Conservation (phyloP, 2,329 filamentous ascomycete species). For the Elsinoe arachidis region DNA sequence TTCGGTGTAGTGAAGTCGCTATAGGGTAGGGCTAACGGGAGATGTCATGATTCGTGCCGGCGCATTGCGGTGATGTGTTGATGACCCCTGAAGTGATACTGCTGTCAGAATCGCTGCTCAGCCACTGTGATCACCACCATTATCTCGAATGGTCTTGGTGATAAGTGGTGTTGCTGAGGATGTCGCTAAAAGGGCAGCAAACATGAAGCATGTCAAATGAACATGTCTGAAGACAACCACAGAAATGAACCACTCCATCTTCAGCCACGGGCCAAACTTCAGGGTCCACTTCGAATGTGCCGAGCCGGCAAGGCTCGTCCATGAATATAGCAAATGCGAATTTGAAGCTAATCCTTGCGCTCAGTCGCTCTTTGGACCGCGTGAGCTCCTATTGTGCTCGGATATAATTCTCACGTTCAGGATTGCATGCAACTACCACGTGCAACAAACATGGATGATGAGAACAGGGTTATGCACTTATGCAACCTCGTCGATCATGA, state of each 20-base stretch:
- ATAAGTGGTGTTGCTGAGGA: no score
- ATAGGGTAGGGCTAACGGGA: neutral
- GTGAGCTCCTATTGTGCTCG: no score
- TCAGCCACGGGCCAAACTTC: neutral
- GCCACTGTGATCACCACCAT: neutral
- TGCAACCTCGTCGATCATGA: constrained; percentile 1
- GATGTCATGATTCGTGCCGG: constrained; percentile 6
- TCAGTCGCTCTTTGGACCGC: no score
- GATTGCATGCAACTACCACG: neutral
- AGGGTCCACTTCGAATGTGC: neutral
- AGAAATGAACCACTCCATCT: neutral
- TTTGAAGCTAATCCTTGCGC: no score
- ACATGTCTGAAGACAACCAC: neutral
- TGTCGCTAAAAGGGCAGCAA: no score
- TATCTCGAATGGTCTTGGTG: no score
- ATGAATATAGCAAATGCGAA: no score
- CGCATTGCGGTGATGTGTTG: neutral
- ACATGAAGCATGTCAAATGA: neutral
- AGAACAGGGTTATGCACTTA: neutral
- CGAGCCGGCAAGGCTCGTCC: neutral
- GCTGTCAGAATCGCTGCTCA: neutral
- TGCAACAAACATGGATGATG: neutral
- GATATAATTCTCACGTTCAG: neutral
- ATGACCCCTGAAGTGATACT: neutral
- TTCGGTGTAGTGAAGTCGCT: neutral